phyloP scores from a whole-genome alignment of 1,284 basidiomycete genomes.

The Irpex sp. region DNA sequence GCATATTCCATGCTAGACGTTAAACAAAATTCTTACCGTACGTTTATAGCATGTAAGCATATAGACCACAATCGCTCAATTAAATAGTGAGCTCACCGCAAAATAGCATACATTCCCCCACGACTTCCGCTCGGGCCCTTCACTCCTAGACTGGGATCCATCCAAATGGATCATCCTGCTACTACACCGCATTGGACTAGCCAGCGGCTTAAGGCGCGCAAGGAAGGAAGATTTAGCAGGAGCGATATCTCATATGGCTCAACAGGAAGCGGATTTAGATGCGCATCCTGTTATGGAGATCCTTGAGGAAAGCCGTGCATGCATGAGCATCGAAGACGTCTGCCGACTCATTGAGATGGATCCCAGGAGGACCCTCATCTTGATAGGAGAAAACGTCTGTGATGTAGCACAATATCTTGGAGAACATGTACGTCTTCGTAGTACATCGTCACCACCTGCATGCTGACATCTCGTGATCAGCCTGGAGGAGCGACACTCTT shows the following conservation, averaged over 20 bases:
- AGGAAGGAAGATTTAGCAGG: conserved; percentile 56
- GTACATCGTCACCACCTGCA: conserved; percentile 1
- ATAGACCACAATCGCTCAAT: background rate
- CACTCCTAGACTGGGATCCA: conserved; percentile 69
- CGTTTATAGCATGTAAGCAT: conserved; percentile 28
- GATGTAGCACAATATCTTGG: conserved; percentile 62
- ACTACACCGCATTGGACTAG: conserved; percentile 54
- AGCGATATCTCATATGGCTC: conserved; percentile 52
- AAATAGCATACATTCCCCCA: conserved; percentile 74
- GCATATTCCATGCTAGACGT: conserved; percentile 17
- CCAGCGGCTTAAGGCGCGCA: conserved; percentile 48
- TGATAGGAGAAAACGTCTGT: conserved; percentile 61
- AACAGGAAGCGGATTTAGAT: conserved; percentile 34
- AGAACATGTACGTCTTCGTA: conserved; percentile 54
- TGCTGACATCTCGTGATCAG: conserved; percentile 26
- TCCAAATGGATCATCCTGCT: conserved; percentile 74
- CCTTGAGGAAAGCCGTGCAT: conserved; percentile 9
- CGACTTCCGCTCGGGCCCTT: conserved; percentile 68
- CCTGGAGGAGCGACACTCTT: conserved; percentile 52
- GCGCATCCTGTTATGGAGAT: conserved; percentile 6
- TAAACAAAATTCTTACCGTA: too few species aligned
- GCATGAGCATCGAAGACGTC: conserved; percentile 27
- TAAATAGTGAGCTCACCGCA: background rate
- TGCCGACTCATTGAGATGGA: conserved; percentile 21
- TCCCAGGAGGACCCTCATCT: conserved; percentile 42